Conservation (phyloP, 2,329 filamentous ascomycete species). For the Botryotinia narcissicola region DNA sequence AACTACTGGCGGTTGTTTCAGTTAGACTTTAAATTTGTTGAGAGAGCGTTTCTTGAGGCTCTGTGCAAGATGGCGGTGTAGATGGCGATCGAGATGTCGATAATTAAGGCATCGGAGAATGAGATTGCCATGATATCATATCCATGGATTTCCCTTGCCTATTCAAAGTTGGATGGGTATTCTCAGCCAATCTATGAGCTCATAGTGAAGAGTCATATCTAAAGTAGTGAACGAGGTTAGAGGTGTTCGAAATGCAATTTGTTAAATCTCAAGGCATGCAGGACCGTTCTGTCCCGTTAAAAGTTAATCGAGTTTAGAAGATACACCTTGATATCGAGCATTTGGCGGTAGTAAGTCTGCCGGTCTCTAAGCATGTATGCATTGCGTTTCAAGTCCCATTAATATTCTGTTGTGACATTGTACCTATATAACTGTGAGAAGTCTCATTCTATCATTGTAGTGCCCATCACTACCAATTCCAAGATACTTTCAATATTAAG, state of each 20-base stretch:
- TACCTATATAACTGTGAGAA: neutral
- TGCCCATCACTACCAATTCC: neutral
- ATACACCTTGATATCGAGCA: neutral
- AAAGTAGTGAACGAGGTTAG: neutral
- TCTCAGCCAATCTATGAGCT: neutral
- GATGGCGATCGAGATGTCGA: conserved; percentile 2
- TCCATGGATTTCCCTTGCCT: neutral
- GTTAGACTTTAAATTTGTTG: neutral
- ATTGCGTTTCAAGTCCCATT: neutral
- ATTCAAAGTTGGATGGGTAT: neutral
- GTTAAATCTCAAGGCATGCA: no score
- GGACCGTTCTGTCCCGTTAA: neutral
- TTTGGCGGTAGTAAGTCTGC: neutral
- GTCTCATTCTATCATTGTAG: neutral
- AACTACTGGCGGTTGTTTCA: neutral
- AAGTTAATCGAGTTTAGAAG: neutral
- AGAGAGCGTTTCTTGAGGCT: neutral
- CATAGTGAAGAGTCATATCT: neutral
- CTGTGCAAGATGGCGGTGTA: conserved; percentile 14
- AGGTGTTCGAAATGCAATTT: neutral
- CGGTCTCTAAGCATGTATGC: neutral
- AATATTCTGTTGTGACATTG: neutral
- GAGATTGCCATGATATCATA: neutral
- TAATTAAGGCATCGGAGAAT: neutral
- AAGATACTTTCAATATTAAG: neutral